Base-by-base conservation (phyloP, 176 grass and related monocot species). In the Olyra latifolia region DNA sequence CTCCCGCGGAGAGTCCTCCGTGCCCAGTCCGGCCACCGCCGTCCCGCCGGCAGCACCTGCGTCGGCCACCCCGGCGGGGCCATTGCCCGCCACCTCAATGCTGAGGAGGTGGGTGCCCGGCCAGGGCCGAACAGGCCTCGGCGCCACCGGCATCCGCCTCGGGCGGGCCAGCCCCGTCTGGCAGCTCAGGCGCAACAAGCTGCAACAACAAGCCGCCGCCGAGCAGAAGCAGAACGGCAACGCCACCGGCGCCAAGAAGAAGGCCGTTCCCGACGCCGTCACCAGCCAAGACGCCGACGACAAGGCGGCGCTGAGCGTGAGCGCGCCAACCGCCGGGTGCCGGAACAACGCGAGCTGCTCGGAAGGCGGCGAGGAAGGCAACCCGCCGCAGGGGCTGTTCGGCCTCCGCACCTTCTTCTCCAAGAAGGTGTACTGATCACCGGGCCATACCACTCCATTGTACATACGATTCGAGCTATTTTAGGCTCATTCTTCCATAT, bases 391-490 rank as follows among this genome's bases (percentile, higher is more conserved):
- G 56, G 82, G 81, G 32, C 84, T 88, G 22, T 91, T 95, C 76
- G 93, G 83, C 11, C 87, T 99, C 42, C 83, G 87, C 72, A 90
- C 96, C 25, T 93, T 95, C 73, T 99, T 99, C 86, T 93, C 92
- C 77, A 95, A 95, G 96, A 95, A 95, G 92, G 90, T 93, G 50
- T 82, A 87, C 87, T 97, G 83, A 92, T 84, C 28, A 8, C 4
- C 47, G 32, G 0, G 14, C 41, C 15, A 17, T 10, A 38, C 3
- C 77, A 50, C 50, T 25, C 4, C 20, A 65, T 39, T 89, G 83
- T 86, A 82, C 77, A 89, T 86, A 82, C 66, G 14, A 72, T 58
- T 80, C 23, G 75, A 74, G 87, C 75, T 7, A 29, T 9, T 49
- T 2, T 9, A 20, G 12, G 83, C 48, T 78, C 64, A 25, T 11